Evolutionary conservation across 2,329 filamentous ascomycete species (phyloP).

Genomic region (Paecilomyces niveus): DNA sequence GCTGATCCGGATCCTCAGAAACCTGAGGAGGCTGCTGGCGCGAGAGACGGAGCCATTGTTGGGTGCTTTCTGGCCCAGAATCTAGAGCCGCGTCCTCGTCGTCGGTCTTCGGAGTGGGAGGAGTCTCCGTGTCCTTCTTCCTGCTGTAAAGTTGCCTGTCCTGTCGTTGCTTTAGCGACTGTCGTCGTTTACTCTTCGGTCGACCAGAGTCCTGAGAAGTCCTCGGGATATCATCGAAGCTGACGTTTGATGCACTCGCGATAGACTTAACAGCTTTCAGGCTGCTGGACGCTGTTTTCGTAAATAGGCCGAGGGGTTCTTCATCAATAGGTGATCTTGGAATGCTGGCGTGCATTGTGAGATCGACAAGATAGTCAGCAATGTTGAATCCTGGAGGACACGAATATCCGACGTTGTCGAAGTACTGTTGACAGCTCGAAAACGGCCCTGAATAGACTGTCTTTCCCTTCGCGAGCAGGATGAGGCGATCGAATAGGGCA

Average conservation of each 20-base stretch:
- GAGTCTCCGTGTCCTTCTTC: constrained; percentile 55
- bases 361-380: constrained; percentile 91
- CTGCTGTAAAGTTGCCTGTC: constrained; percentile 86
- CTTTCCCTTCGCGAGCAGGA: constrained; percentile 80
- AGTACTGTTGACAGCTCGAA: constrained; percentile 80
- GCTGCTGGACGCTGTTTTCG: constrained; percentile 74
- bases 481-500: constrained; percentile 87
- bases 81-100: constrained; percentile 51
- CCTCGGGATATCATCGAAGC: constrained; percentile 60
- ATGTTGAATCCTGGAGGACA: constrained; percentile 98
- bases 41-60: constrained; percentile 55
- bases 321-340: constrained; percentile 49
- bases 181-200: constrained; percentile 62
- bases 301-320: constrained; percentile 54
- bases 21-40: constrained; percentile 52
- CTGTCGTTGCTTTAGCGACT: constrained; percentile 78
- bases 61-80: constrained; percentile 44
- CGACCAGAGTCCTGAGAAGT: constrained; percentile 54
- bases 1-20: constrained; percentile 61
- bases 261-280: constrained; percentile 85
- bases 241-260: constrained; percentile 71
- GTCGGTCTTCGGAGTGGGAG: constrained; percentile 56
- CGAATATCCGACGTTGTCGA: constrained; percentile 82
- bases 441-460: constrained; percentile 94
- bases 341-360: constrained; percentile 88